A percentile compares a stretch with the other conserved stretches of the same genome.
phyloP scores from a whole-genome alignment of 1,284 basidiomycete species.

The Ceratobasidium sp. region DNA sequence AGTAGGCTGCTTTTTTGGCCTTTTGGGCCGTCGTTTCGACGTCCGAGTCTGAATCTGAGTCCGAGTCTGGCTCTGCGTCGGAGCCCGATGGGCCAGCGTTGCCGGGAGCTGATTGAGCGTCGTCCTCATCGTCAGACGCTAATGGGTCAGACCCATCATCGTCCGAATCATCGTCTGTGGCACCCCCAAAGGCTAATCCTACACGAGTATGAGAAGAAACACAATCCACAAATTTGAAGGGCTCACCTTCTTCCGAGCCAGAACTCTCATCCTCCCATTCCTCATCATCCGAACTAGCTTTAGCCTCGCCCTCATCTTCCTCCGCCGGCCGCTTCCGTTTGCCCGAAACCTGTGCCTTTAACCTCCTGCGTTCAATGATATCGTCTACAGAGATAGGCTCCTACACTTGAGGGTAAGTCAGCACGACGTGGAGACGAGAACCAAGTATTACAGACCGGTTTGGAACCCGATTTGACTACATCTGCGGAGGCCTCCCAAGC shows the following conservation, averaged over 20 bases:
- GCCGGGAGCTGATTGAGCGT: conserved; percentile 47
- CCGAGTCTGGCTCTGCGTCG: conserved; percentile 53
- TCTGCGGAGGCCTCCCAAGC: conserved; percentile 63
- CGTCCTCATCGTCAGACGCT: conserved; percentile 61
- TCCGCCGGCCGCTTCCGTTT: conserved; percentile 64
- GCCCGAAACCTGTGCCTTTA: conserved; percentile 60
- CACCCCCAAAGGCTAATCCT: conserved; percentile 48
- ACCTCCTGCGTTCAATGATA: conserved; percentile 81
- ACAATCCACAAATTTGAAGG: conserved; percentile 8
- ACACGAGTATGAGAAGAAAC: conserved; percentile 4
- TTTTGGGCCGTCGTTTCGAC: conserved; percentile 78
- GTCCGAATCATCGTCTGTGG: conserved; percentile 58
- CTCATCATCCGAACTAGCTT: conserved; percentile 53
- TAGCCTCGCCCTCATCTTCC: conserved; percentile 52
- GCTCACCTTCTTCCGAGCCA: conserved; percentile 51
- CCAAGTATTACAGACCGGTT: conserved; percentile 67
- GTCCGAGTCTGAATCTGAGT: conserved; percentile 65
- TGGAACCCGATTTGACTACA: conserved; percentile 71
- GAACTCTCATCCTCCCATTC: conserved; percentile 52
- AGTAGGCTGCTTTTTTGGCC: conserved; percentile 88
- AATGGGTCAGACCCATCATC: conserved; percentile 56
- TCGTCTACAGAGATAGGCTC: conserved; percentile 90
- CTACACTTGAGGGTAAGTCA: conserved; percentile 58
- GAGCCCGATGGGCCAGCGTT: conserved; percentile 30
- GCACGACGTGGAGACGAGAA: conserved; percentile 46